A percentile compares a stretch with the other conserved stretches of the same genome.
Evolutionary conservation across 2,329 filamentous ascomycete genomes (phyloP).

Genomic region (Aspergillus cejpii): DNA sequence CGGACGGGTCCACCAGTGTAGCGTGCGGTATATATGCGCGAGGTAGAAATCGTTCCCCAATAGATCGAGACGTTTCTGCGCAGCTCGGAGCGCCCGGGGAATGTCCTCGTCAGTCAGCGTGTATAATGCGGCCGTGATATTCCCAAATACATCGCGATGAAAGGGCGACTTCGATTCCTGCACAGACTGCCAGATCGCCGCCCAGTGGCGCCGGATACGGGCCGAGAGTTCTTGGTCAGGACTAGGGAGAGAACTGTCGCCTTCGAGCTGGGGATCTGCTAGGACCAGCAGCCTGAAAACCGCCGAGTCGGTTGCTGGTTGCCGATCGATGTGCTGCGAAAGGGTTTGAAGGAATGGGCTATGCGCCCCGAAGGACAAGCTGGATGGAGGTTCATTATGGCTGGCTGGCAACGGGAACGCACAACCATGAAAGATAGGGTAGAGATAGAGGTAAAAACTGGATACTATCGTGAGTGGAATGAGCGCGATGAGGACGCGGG

Average conservation of each 20-base stretch:
- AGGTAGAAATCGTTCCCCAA: constrained; percentile 93
- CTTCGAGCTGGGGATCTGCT: constrained; percentile 89
- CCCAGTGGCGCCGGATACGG: constrained; percentile 37
- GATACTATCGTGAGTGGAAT: constrained; percentile 62
- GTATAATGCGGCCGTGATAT: constrained; percentile 19
- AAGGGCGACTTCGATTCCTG: constrained; percentile 13
- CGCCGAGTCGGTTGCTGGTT: constrained; percentile 39
- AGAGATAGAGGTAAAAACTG: constrained; percentile 78
- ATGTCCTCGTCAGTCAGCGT: constrained; percentile 59
- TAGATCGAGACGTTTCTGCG: constrained; percentile 76
- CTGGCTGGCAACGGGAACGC: constrained; percentile 58
- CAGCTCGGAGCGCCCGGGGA: constrained; percentile 57
- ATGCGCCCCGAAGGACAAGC: background rate
- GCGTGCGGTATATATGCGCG: constrained; percentile 78
- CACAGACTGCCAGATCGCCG: constrained; percentile 12
- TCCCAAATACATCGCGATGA: constrained; percentile 16
- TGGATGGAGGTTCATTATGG: constrained; percentile 3
- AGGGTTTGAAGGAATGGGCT: constrained; percentile 32
- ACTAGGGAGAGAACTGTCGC: constrained; percentile 71
- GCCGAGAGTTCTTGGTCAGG: constrained; percentile 42
- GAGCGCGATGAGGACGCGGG: constrained; percentile 44
- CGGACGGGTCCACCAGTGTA: constrained; percentile 76
- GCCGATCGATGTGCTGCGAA: constrained; percentile 30
- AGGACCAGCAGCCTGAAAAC: constrained; percentile 83
- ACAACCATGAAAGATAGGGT: constrained; percentile 73